Percentiles rank a stretch among this genome's conserved stretches.
phyloP scores from a whole-genome alignment of 208 protist species.

The Acanthamoeba culbertsoni region DNA sequence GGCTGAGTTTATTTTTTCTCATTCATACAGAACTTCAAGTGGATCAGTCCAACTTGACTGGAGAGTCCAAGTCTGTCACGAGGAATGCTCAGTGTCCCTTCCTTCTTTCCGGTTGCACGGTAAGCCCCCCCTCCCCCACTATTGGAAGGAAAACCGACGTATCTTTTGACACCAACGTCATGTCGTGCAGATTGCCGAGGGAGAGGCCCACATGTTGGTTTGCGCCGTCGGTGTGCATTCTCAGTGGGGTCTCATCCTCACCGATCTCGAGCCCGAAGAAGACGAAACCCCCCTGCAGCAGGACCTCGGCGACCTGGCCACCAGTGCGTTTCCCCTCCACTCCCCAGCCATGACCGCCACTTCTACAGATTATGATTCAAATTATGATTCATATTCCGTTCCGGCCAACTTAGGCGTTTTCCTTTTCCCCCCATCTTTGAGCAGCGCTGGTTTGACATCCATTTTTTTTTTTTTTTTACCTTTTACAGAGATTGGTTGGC shows the following conservation, averaged over 20 bases:
- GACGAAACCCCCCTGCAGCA: conserved; percentile 93
- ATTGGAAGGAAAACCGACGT: neutral
- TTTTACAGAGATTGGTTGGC: conserved; percentile 41
- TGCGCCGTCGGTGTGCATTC: conserved; percentile 90
- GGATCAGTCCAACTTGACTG: conserved; percentile 14
- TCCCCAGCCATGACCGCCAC: neutral
- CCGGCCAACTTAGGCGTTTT: too few species aligned
- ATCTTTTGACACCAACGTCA: neutral
- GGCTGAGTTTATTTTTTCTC: too few species aligned
- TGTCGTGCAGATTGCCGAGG: conserved; percentile 90
- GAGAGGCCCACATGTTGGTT: conserved; percentile 90
- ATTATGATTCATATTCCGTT: too few species aligned
- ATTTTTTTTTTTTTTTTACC: too few species aligned
- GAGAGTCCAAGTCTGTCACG: conserved; percentile 38
- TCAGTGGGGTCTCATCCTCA: conserved; percentile 80
- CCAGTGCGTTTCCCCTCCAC: conserved; percentile 34
- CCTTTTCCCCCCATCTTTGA: too few species aligned
- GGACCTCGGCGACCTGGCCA: conserved; percentile 90
- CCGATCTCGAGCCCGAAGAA: conserved; percentile 19
- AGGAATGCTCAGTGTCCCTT: conserved; percentile 75
- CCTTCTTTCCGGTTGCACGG: conserved; percentile 86
- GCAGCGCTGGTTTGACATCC: too few species aligned
- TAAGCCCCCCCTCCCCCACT: neutral
- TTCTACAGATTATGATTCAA: neutral
- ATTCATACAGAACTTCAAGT: neutral